A percentile compares a stretch with the other conserved stretches of the same genome.
Evolutionary conservation across 306 rosid species (phyloP).

Genomic region (Malus orientalis): DNA sequence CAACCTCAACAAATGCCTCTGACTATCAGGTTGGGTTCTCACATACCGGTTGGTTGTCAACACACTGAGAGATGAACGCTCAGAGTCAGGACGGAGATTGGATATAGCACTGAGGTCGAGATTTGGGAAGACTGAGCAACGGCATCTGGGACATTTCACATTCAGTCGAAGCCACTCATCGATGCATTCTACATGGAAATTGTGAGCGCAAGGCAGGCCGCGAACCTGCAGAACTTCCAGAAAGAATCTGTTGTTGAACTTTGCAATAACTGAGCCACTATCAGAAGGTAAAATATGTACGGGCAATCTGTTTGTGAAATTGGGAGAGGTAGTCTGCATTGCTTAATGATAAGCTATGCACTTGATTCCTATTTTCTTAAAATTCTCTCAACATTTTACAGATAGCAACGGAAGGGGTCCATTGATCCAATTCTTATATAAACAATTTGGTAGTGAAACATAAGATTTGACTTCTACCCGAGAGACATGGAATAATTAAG

Average conservation of each 20-base stretch:
- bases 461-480: not conserved
- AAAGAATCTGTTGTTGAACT: slow-evolving; percentile 15
- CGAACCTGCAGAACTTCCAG: slow-evolving; percentile 64
- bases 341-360: not conserved
- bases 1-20: slow-evolving; percentile 74
- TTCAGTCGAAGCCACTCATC: slow-evolving; percentile 99
- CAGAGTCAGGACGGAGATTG: slow-evolving; percentile 77
- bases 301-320: not conserved
- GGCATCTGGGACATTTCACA: slow-evolving; percentile 98
- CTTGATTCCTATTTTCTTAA: not conserved
- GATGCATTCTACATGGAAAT: slow-evolving; percentile 95
- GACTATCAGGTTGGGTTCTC: slow-evolving; percentile 73
- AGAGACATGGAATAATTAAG: not conserved
- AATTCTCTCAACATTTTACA: not conserved
- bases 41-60: slow-evolving; percentile 66
- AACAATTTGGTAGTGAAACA: not conserved
- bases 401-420: not conserved
- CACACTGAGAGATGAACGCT: slow-evolving; percentile 53
- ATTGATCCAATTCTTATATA: not conserved
- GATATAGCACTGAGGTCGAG: slow-evolving; percentile 98
- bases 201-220: slow-evolving; percentile 96
- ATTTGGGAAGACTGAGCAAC: slow-evolving; percentile 98
- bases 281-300: not conserved
- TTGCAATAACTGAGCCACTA: not conserved
- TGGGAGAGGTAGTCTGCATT: not conserved